Evolutionary conservation across 2,329 filamentous ascomycete species (phyloP).

Genomic region (Colletotrichum sp.): DNA sequence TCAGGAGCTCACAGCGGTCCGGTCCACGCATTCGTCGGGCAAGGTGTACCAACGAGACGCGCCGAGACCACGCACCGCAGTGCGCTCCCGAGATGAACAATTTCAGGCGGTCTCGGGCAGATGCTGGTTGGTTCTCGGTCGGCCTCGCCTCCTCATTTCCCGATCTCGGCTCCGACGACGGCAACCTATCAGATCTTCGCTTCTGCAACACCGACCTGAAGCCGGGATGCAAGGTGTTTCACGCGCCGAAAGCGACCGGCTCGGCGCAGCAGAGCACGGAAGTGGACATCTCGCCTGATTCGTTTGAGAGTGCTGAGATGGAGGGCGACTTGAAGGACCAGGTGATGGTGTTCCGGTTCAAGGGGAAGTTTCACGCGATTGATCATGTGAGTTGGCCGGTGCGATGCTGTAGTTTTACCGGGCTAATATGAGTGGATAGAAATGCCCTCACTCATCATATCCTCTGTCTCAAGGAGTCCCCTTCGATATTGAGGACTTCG

Average conservation of each 20-base stretch:
- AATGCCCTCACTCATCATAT: constrained; percentile 72
- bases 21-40: not conserved
- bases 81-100: constrained; percentile 26
- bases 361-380: constrained; percentile 68
- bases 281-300: constrained; percentile 39
- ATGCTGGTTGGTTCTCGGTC: constrained; percentile 55
- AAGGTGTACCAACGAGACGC: not conserved
- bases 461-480: constrained; percentile 67
- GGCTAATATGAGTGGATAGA: constrained; percentile 47
- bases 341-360: constrained; percentile 69
- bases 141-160: constrained; percentile 62
- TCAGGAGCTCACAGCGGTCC: not conserved
- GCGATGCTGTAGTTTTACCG: not conserved
- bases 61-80: not conserved
- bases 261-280: constrained; percentile 36
- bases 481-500: constrained; percentile 78
- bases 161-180: constrained; percentile 48
- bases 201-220: constrained; percentile 43
- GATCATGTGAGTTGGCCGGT: constrained; percentile 62
- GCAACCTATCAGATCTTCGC: constrained; percentile 42
- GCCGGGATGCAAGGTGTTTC: constrained; percentile 66
- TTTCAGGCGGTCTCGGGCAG: constrained; percentile 27
- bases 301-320: constrained; percentile 28
- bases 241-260: constrained; percentile 45
- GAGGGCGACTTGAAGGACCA: constrained; percentile 57